These are phyloP conservation scores for Aspergillus sp. DNA, from an alignment of 2,329 filamentous ascomycete species.

Conservation along the genomic window DNA sequence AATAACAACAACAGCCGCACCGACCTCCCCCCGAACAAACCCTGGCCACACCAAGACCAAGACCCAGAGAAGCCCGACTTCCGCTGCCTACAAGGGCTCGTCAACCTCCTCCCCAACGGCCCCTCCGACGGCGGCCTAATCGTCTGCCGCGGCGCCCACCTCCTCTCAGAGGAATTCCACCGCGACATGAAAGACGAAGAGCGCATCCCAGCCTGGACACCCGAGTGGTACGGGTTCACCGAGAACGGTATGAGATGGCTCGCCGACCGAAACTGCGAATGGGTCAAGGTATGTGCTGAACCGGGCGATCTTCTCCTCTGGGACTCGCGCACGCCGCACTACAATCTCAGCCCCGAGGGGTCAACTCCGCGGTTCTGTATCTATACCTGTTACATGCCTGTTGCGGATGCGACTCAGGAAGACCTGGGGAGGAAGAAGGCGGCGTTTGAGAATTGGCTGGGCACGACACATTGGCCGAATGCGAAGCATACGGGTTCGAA, in stretches of 20 bases:
- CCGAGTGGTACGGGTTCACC: constrained; percentile 34
- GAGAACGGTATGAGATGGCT: constrained; percentile 35
- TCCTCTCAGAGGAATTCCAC: constrained; percentile 33
- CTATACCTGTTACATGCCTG: constrained; percentile 46
- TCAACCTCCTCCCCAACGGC: constrained; percentile 43
- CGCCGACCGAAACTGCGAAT: constrained; percentile 26
- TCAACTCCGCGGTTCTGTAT: constrained; percentile 32
- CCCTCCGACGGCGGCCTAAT: constrained; percentile 42
- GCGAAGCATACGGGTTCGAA: constrained; percentile 24
- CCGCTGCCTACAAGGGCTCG: constrained; percentile 51
- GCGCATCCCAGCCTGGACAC: constrained; percentile 26
- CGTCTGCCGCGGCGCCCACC: constrained; percentile 33
- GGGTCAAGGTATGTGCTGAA: constrained; percentile 42
- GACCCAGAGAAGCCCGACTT: constrained; percentile 48
- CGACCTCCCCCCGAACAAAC: constrained; percentile 31
- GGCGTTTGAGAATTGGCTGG: constrained; percentile 39
- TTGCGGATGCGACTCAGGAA: constrained; percentile 40
- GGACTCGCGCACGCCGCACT: constrained; percentile 42
- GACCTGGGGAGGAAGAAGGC: constrained; percentile 45
- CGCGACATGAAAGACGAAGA: constrained; percentile 29
- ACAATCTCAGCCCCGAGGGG: constrained; percentile 38
- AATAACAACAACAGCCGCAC: not conserved
- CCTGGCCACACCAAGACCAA: constrained; percentile 51
- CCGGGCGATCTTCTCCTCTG: constrained; percentile 48
- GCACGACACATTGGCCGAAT: constrained; percentile 45